Evolutionary conservation across 805 yeast genomes (phyloP).

Genomic region (Cyberlindnera subsufficiens): DNA sequence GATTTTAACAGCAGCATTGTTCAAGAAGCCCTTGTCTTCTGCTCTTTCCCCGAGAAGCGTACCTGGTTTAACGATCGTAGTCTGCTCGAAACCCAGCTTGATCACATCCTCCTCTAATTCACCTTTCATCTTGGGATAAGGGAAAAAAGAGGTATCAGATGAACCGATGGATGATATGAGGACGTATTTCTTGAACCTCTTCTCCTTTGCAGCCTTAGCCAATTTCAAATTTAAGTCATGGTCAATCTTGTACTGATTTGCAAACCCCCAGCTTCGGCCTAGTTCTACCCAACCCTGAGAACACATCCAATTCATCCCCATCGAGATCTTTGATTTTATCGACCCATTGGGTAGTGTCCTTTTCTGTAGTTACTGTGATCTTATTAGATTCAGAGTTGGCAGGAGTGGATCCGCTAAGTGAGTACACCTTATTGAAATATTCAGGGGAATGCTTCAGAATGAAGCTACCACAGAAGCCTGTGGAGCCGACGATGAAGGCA

Average conservation of each 20-base stretch:
- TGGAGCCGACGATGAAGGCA: conserved; percentile 56
- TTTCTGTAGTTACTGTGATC: conserved; percentile 34
- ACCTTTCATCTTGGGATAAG: conserved; percentile 68
- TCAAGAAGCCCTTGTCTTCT: conserved; percentile 32
- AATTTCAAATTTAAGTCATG: conserved; percentile 62
- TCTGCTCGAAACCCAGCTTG: conserved; percentile 58
- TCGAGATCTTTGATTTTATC: conserved; percentile 25
- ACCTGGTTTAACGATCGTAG: conserved; percentile 79
- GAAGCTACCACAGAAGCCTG: conserved; percentile 69
- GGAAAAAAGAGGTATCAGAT: conserved; percentile 44
- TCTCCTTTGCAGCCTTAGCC: conserved; percentile 68
- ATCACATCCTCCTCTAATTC: conserved; percentile 63
- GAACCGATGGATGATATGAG: conserved; percentile 69
- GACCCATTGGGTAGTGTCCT: conserved; percentile 47
- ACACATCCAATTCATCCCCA: conserved; percentile 28
- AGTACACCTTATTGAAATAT: conserved; percentile 35
- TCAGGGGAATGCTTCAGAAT: conserved; percentile 40
- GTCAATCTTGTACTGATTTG: conserved; percentile 65
- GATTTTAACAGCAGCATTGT: conserved; percentile 26
- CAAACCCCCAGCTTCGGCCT: conserved; percentile 70
- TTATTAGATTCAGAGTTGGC: conserved; percentile 4
- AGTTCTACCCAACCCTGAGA: conserved; percentile 75
- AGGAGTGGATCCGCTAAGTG: conserved; percentile 44
- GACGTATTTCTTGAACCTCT: conserved; percentile 63
- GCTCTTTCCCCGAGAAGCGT: conserved; percentile 59